Evolutionary conservation across 106 monocot species (phyloP).

Genomic region (Platanthera guangdongensis): DNA sequence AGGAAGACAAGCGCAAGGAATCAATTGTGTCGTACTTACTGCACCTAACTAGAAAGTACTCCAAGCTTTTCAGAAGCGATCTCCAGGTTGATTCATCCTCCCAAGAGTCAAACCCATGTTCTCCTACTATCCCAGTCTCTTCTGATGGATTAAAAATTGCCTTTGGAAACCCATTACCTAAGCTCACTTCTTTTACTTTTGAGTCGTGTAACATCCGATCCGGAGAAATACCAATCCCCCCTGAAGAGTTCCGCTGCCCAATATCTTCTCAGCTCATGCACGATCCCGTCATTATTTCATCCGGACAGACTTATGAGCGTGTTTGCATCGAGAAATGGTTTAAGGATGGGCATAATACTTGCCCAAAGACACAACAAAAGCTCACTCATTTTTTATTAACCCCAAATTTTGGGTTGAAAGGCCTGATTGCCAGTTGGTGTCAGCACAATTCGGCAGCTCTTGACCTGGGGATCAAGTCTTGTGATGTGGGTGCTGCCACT

Average conservation of each 20-base stretch:
- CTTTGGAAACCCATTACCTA: constrained; percentile 36
- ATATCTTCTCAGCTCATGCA: constrained; percentile 92
- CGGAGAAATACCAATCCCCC: constrained; percentile 40
- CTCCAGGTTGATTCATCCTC: constrained; percentile 48
- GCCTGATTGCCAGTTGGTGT: constrained; percentile 87
- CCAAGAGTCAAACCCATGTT: constrained; percentile 58
- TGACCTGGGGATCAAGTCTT: constrained; percentile 29
- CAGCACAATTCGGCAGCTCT: constrained; percentile 71
- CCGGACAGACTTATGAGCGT: constrained; percentile 90
- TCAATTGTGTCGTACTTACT: constrained; percentile 52
- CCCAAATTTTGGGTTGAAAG: constrained; percentile 85
- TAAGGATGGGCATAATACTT: constrained; percentile 68
- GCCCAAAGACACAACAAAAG: constrained; percentile 86
- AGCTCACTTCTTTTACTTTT: constrained; percentile 34
- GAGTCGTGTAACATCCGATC: constrained; percentile 25
- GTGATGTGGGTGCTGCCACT: constrained; percentile 23
- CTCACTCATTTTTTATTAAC: constrained; percentile 59
- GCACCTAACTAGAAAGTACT: constrained; percentile 81
- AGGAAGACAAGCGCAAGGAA: constrained; percentile 76
- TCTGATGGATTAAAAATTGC: constrained; percentile 15
- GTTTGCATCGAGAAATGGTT: constrained; percentile 96
- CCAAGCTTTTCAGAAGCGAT: constrained; percentile 63
- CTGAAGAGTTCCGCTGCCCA: constrained; percentile 86
- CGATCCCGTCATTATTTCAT: constrained; percentile 89
- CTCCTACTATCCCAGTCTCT: constrained; percentile 27